These are phyloP conservation scores for Thalassiosira profunda DNA, from an alignment of 108 stramenopile genomes.

Conservation along the genomic window DNA sequence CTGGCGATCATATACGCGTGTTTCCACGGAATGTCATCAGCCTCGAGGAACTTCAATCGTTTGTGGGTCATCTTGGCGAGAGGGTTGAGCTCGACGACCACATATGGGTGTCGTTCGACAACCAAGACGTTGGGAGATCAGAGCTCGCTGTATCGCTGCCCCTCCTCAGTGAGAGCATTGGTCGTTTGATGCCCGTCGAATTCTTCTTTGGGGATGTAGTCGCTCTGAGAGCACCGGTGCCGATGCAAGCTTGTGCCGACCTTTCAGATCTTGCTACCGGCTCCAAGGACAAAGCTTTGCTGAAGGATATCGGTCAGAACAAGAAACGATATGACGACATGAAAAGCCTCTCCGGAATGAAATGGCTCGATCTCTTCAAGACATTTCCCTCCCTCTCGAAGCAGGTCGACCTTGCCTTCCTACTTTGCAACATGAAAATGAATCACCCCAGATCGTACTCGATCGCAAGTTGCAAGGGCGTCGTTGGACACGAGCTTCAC, in stretches of 20 bases:
- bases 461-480: slow-evolving; percentile 1
- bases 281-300: background rate
- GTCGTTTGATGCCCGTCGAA: background rate
- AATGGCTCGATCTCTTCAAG: slow-evolving; percentile 3
- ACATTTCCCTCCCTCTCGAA: background rate
- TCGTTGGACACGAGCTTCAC: slow-evolving; percentile 8
- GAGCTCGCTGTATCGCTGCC: background rate
- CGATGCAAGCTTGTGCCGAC: background rate
- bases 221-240: slow-evolving; percentile 2
- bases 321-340: background rate
- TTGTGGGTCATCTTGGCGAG: background rate
- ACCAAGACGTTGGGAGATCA: background rate
- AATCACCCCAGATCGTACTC: slow-evolving; percentile 22
- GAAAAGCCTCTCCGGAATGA: background rate
- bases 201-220: background rate
- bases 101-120: slow-evolving; percentile 3
- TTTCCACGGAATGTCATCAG: slow-evolving; percentile 3
- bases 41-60: slow-evolving; percentile 2
- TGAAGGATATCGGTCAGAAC: background rate
- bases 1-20: slow-evolving; percentile 15
- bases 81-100: slow-evolving; percentile 6
- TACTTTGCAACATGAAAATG: background rate
- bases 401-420: slow-evolving; percentile 2
- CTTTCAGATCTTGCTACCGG: background rate
- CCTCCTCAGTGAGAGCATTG: background rate